Conservation (phyloP, 116 monocot genomes). For the Dioscorea cayenensis region DNA sequence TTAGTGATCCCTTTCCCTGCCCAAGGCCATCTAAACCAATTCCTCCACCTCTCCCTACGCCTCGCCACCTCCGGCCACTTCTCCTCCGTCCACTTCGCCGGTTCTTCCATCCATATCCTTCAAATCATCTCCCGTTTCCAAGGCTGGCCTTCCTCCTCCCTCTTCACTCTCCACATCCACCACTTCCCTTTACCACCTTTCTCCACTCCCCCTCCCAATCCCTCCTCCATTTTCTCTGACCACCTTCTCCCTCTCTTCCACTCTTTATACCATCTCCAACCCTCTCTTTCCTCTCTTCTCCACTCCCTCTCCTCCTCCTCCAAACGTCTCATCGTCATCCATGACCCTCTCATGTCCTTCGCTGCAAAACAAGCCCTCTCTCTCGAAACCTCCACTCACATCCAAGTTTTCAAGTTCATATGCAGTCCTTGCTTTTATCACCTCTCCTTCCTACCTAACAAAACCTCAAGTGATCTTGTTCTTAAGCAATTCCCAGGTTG, state of each 20-base stretch:
- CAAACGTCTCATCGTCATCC: neutral
- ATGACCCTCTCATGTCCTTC: neutral
- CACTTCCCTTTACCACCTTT: neutral
- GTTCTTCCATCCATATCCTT: neutral
- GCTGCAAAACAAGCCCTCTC: neutral
- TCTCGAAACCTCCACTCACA: neutral
- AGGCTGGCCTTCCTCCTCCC: constrained; percentile 1
- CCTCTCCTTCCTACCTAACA: neutral
- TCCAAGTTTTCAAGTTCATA: neutral
- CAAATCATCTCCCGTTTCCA: neutral
- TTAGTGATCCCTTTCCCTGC: too few relatives aligned
- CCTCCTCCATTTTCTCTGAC: neutral
- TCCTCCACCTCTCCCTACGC: constrained; percentile 5
- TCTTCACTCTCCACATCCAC: neutral
- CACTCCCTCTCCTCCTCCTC: neutral
- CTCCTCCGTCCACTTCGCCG: neutral
- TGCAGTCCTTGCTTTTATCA: neutral
- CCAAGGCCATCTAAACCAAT: neutral
- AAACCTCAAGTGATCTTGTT: neutral
- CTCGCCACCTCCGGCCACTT: neutral
- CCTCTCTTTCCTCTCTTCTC: neutral
- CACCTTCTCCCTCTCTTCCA: neutral
- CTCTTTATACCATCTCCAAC: neutral
- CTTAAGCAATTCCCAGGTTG: neutral
- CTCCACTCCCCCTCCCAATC: neutral